Conservation (phyloP, 106 monocot genomes). For the Platanthera guangdongensis region DNA sequence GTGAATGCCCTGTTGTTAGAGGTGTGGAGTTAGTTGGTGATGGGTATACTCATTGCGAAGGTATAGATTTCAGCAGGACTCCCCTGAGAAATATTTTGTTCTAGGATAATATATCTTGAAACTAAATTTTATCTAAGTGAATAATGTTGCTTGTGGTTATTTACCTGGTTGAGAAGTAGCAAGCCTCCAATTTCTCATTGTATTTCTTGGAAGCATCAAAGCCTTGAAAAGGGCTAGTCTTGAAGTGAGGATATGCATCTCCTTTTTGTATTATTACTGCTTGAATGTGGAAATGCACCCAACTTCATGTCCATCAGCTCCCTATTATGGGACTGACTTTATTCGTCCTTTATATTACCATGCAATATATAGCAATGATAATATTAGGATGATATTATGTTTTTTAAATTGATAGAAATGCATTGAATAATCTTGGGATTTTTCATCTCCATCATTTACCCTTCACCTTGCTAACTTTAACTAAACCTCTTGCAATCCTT, state of each 20-base stretch:
- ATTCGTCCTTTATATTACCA: background rate
- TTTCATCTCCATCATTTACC: too few relatives aligned
- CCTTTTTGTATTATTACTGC: background rate
- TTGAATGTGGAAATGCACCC: background rate
- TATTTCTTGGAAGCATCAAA: background rate
- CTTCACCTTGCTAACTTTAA: too few relatives aligned
- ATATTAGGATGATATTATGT: too few relatives aligned
- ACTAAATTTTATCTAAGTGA: background rate
- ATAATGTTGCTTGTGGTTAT: background rate
- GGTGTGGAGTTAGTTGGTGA: constrained; percentile 51
- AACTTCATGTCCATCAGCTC: background rate
- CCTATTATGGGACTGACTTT: background rate
- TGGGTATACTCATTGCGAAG: constrained; percentile 59
- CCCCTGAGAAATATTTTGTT: background rate
- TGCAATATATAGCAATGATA: too few relatives aligned
- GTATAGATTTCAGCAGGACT: constrained; percentile 6
- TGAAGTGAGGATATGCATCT: background rate
- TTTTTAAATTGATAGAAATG: too few relatives aligned
- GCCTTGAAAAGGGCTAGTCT: background rate
- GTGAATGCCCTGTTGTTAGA: constrained; percentile 48
- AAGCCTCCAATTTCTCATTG: background rate
- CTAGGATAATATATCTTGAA: background rate
- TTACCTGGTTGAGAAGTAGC: background rate
- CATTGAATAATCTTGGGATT: too few relatives aligned
- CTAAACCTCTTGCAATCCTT: too few relatives aligned